Evolutionary conservation across 2,329 filamentous ascomycete genomes (phyloP), one percentile per base, ranked within the genome.

Genomic region (Clarireedia sp.): DNA sequence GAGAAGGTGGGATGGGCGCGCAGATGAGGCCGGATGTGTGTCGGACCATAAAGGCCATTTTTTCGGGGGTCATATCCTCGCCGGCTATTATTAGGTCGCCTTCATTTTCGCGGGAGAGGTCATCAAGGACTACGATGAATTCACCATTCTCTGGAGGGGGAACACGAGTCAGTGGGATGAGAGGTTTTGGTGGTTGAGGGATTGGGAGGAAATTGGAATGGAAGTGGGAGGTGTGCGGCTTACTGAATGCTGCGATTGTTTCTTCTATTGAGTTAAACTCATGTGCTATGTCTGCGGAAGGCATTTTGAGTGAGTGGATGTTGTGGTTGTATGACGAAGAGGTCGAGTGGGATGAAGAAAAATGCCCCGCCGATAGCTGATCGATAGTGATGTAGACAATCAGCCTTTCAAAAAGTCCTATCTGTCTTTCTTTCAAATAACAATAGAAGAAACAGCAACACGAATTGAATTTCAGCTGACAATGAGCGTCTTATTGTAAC

Each of bases 51-150:
- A 96, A 99, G 66, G 90, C 89, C 85, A 95, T 95, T 74, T 97
- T 92, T 62, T 88, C 81, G 23, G 90, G 79, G 8, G 92, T 96
- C 61, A 96, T 75, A 66, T 87, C 80, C 63, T 90, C 77, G 60
- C 90, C 92, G 63, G 94, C 89, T 68, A 97, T 95, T 72, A 97
- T 96, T 48, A 99, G 82, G 75, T 99, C 94, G 72, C 91, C 94
- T 79, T 99, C 94, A 72, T 99, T 99, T 73, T 99, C 94, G 72
- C 94, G 91, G 60, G 85, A 82, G 61, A 90, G 84, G 64, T 89
- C 88, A 76, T 99, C 94, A 67, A 99, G 89, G 38, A 96, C 92
- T 59, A 99, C 84, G 70, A 99, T 86, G 79, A 97, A 97, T 69
- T 97, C 85, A 72, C 90, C 90, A 72, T 84, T 81, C 67, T 78